Base-by-base conservation (phyloP, 1,284 basidiomycete species). In the Leccinum angustisporum region DNA sequence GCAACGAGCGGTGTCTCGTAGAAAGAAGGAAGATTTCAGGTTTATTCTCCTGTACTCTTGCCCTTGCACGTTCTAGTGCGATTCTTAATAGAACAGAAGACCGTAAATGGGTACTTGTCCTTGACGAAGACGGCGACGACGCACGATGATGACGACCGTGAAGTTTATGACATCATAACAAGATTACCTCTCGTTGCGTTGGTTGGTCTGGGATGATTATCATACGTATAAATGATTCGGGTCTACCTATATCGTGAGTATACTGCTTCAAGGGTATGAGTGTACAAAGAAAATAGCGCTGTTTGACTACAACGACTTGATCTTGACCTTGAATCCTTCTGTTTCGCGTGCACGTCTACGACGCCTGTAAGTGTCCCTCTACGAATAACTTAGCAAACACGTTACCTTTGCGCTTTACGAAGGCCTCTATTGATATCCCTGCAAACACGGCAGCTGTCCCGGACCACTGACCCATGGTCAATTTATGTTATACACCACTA, bases 371-470 rank as follows among this genome's bases (percentile, higher is more conserved):
- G 61, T 51, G 6, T 34, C 31, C 31, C 43, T 54, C 40, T 6
- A 43, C 21, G 36, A 21, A 58, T 43, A n/a, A 46, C 21, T 9
- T 30, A 34, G 33, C 30, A 7, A 46, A 18, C 31, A 70, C 30
- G 33, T 7, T 65, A 91, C 91, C 91, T 84, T 84, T 86, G 58
- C 91, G 85, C 75, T 97, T 97, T 21, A 94, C 88, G 69, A 86
- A 87, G 1, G 96, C 96, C 75, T 98, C 97, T 14, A 98, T 85
- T 1, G 92, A 95, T 65, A 99, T 97, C 1, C 95, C 96, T 4
- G 86, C 86, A 76, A 99, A 98, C 4, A 99, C 97, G 33, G 96
- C 87, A 1, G 77, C 88, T 0, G 96, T 89, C 16, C 97, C 97
- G 2, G 85, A 68, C 97, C 97, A 99, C 77, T 99, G 97, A 1